phyloP scores from a whole-genome alignment of 768 basidiomycete genomes.

The Xanthoconium stramineum region DNA sequence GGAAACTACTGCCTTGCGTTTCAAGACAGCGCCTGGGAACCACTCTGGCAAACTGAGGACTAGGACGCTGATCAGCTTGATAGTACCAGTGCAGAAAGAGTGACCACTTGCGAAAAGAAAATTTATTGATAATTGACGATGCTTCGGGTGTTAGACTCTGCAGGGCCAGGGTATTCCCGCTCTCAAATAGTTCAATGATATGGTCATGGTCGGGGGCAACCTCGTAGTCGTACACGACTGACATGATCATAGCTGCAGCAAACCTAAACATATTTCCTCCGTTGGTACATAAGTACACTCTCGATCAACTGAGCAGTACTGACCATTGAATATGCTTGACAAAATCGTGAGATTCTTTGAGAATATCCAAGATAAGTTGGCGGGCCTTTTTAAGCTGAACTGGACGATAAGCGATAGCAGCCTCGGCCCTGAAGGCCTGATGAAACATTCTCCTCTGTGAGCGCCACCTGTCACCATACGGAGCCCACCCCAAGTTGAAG shows the following conservation, averaged over 20 bases:
- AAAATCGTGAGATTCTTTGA: conserved; percentile 6
- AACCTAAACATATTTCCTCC: conserved; percentile 17
- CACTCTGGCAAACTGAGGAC: conserved; percentile 25
- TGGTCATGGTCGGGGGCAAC: conserved; percentile 35
- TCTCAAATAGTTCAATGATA: conserved; percentile 37
- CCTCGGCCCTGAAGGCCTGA: conserved; percentile 23
- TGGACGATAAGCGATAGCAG: conserved; percentile 6
- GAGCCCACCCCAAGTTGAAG: conserved; percentile 15
- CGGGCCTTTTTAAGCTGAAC: conserved; percentile 20
- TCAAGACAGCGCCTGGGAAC: conserved; percentile 28
- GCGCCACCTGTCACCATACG: conserved; percentile 26
- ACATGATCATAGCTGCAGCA: conserved; percentile 36
- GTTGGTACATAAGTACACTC: neutral
- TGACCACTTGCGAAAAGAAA: conserved; percentile 20
- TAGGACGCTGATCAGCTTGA: neutral
- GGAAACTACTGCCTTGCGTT: conserved; percentile 15
- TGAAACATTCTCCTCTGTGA: conserved; percentile 22
- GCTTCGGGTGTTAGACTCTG: conserved; percentile 14
- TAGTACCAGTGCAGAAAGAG: no score
- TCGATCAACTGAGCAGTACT: neutral
- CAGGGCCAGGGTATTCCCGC: conserved; percentile 23
- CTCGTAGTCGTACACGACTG: conserved; percentile 39
- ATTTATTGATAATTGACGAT: conserved; percentile 2
- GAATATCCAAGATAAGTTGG: conserved; percentile 17
- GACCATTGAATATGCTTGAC: conserved; percentile 8